phyloP scores from a whole-genome alignment of 495 filamentous ascomycete species.

The Aspergillus ostianus region DNA sequence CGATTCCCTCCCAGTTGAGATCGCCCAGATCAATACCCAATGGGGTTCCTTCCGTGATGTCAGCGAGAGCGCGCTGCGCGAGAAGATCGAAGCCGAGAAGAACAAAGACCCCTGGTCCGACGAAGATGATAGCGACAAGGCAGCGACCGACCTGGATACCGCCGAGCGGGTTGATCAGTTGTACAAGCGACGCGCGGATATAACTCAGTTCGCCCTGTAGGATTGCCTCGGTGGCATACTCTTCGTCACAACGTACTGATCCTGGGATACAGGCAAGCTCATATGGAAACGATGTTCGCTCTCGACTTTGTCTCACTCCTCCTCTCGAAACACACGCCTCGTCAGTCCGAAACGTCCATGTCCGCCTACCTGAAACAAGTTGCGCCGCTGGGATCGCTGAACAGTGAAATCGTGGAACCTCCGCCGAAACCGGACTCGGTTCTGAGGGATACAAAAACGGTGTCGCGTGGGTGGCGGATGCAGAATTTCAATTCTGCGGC shows the following conservation, averaged over 20 bases:
- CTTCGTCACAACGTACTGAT: conserved; percentile 12
- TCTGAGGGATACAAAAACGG: conserved; percentile 51
- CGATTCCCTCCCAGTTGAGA: conserved; percentile 66
- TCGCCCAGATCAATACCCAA: conserved; percentile 70
- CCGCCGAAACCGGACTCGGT: conserved; percentile 51
- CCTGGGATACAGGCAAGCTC: conserved; percentile 51
- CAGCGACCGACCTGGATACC: conserved; percentile 30
- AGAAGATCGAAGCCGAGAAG: conserved; percentile 56
- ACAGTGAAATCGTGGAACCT: conserved; percentile 64
- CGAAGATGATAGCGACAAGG: conserved; percentile 34
- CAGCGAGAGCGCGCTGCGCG: conserved; percentile 58
- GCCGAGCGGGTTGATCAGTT: conserved; percentile 42
- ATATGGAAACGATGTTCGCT: conserved; percentile 62
- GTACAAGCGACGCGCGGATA: conserved; percentile 45
- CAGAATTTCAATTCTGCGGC: conserved; percentile 72
- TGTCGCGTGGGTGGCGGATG: conserved; percentile 76
- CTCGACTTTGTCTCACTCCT: conserved; percentile 86
- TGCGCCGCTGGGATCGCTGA: conserved; percentile 72
- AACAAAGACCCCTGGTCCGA: conserved; percentile 36
- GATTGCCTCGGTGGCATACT: conserved; percentile 11
- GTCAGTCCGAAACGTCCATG: conserved; percentile 65
- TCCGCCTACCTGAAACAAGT: conserved; percentile 63
- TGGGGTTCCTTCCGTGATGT: conserved; percentile 72
- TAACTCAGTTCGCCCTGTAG: conserved; percentile 45
- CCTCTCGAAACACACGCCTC: conserved; percentile 71